Percentiles rank a stretch among this genome's conserved stretches.
phyloP scores from a whole-genome alignment of 495 filamentous ascomycete species.

The Penicillium pulvis region DNA sequence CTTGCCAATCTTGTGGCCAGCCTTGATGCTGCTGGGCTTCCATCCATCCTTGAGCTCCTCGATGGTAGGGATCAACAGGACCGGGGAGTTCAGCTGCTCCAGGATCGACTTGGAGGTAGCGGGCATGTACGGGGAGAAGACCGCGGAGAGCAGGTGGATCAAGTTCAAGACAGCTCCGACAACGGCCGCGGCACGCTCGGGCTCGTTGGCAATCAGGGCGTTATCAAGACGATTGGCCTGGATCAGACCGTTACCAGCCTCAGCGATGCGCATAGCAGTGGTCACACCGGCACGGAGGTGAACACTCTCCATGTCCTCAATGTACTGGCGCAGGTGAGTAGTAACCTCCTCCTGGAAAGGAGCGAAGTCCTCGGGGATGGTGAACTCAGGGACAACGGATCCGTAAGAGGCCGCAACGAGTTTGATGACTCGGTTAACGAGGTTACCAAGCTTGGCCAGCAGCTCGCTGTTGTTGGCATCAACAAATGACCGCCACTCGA shows the following conservation, averaged over 20 bases:
- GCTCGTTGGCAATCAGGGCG: slow-evolving; percentile 68
- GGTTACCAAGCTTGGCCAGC: slow-evolving; percentile 88
- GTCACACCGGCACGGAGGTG: slow-evolving; percentile 73
- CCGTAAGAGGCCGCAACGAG: slow-evolving; percentile 78
- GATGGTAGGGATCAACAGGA: slow-evolving; percentile 62
- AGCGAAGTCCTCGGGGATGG: slow-evolving; percentile 44
- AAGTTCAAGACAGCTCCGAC: slow-evolving; percentile 82
- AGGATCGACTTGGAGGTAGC: slow-evolving; percentile 74
- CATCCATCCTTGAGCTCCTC: slow-evolving; percentile 54
- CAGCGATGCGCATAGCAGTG: slow-evolving; percentile 69
- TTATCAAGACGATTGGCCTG: slow-evolving; percentile 85
- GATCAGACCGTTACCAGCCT: slow-evolving; percentile 77
- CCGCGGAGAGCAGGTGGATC: slow-evolving; percentile 73
- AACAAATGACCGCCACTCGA: slow-evolving; percentile 85
- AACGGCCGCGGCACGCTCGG: slow-evolving; percentile 72
- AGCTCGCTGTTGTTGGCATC: slow-evolving; percentile 88
- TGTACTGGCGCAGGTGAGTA: slow-evolving; percentile 64
- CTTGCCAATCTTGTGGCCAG: slow-evolving; percentile 80
- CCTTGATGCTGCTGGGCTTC: slow-evolving; percentile 60
- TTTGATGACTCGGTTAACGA: slow-evolving; percentile 92
- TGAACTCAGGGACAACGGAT: slow-evolving; percentile 69
- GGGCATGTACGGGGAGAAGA: slow-evolving; percentile 84
- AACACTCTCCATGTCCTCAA: slow-evolving; percentile 70
- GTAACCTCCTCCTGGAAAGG: slow-evolving; percentile 58
- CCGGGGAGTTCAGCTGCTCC: slow-evolving; percentile 66